Base-by-base conservation (phyloP, 495 filamentous ascomycete genomes). In the Schizothecium vesticola region DNA sequence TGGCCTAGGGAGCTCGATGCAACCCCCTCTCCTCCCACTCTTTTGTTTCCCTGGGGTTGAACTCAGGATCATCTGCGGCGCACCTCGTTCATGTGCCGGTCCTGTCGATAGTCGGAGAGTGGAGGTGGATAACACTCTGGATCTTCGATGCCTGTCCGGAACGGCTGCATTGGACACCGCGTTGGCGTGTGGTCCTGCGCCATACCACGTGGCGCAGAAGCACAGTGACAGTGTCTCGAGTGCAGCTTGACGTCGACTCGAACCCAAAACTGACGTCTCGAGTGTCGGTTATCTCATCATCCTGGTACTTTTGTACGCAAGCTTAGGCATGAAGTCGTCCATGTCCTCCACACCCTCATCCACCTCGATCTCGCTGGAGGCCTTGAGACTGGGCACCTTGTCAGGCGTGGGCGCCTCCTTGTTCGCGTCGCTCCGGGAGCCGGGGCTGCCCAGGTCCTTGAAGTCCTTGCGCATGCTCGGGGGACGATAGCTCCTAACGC, bases 261-360 rank as follows among this genome's bases (percentile, higher is more conserved):
- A 12, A 28, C 10, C 60, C 25, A 28, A 16, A 31, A 26, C 21
- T 28, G 16, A n/a, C 9, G 16, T 29, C 16, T 13, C 59, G 1
- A 5, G 26, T 56, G 12, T 25, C 13, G n/a, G 16, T 33, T 51
- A 69, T 29, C 56, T 69, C 70, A 74, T 74, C 67, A 67, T 57
- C 13, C 72, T 23, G 7, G 72, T 72, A 29, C 67, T 70, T 33
- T 71, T 74, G 12, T 65, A 69, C 10, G 56, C 26, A 13, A 72
- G 55, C 25, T 65, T 71, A 3, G 69, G 67, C 8, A 61, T 24
- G 16, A 36, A 60, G 33, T 75, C 68, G 61, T 81, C 78, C 74
- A 78, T 76, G 66, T 79, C 79, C 25, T 80, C 76, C 55, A 80
- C 57, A 7, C 78, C 80, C 65, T 82, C 80, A 29, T 81, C 80